phyloP scores from a whole-genome alignment of 495 filamentous ascomycete genomes.

The Elasticomyces elasticus region DNA sequence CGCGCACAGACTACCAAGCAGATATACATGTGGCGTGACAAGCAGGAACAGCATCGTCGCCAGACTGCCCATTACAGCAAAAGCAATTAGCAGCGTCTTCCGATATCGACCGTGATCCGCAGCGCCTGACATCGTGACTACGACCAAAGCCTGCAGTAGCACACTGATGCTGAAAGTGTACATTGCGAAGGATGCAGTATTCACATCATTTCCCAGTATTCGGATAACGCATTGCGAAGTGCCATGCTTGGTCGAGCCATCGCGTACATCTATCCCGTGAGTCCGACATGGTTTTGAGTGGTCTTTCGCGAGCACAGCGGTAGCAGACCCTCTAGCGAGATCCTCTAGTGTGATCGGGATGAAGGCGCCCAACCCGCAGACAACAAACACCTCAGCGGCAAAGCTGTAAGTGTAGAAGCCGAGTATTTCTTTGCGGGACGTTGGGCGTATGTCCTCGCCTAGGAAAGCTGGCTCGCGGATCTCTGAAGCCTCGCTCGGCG shows the following conservation, averaged over 20 bases:
- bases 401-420: slow-evolving; percentile 97
- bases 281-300: slow-evolving; percentile 12
- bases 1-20: slow-evolving; percentile 72
- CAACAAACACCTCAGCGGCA: slow-evolving; percentile 91
- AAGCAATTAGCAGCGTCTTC: slow-evolving; percentile 72
- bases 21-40: slow-evolving; percentile 59
- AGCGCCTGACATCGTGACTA: slow-evolving; percentile 90
- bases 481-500: neutral
- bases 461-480: slow-evolving; percentile 39
- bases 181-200: slow-evolving; percentile 96
- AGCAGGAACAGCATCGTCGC: slow-evolving; percentile 84
- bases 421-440: slow-evolving; percentile 74
- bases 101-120: slow-evolving; percentile 92
- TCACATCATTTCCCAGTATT: slow-evolving; percentile 74
- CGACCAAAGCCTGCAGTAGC: slow-evolving; percentile 73
- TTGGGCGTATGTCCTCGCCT: slow-evolving; percentile 79
- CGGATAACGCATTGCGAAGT: slow-evolving; percentile 67
- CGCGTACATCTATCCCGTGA: slow-evolving; percentile 18
- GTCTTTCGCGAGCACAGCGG: slow-evolving; percentile 19
- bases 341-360: slow-evolving; percentile 95
- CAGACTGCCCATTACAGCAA: slow-evolving; percentile 70
- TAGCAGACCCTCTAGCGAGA: slow-evolving; percentile 60
- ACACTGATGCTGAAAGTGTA: slow-evolving; percentile 95
- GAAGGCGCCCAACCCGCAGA: slow-evolving; percentile 85
- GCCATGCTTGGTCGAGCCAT: slow-evolving; percentile 15